Conservation (phyloP, 106 monocot genomes). For the Apostasia shenzhenica region DNA sequence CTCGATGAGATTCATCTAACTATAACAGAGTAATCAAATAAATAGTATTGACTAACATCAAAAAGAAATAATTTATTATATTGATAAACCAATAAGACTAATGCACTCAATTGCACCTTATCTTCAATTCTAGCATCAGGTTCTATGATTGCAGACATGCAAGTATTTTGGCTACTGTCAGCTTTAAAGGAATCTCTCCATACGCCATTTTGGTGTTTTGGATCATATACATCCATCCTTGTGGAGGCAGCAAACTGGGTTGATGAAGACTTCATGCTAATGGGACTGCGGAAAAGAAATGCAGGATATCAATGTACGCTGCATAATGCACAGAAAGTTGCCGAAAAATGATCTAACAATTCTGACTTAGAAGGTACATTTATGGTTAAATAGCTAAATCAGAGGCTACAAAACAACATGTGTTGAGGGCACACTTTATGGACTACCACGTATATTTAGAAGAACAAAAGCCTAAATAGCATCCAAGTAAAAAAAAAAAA, state of each 20-base stretch:
- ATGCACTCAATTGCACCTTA: conserved; percentile 23
- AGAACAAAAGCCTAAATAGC: too few species aligned
- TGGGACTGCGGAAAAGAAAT: conserved; percentile 25
- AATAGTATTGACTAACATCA: neutral
- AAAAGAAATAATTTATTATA: neutral
- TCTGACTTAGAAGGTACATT: too few species aligned
- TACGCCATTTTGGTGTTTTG: conserved; percentile 44
- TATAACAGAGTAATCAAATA: conserved; percentile 2
- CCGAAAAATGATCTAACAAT: too few species aligned
- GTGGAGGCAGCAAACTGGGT: conserved; percentile 47
- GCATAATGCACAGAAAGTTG: too few species aligned
- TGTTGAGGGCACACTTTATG: too few species aligned
- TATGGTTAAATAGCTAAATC: too few species aligned
- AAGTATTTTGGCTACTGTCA: conserved; percentile 46
- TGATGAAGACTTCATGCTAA: conserved; percentile 46
- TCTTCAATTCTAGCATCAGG: conserved; percentile 39
- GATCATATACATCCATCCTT: conserved; percentile 57
- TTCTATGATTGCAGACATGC: conserved; percentile 40
- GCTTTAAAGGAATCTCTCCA: conserved; percentile 56
- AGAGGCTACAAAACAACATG: too few species aligned
- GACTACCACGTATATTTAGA: too few species aligned
- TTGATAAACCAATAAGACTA: neutral
- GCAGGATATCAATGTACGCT: neutral
- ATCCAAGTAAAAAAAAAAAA: too few species aligned
- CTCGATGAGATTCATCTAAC: conserved; percentile 49